Conservation (phyloP, 306 rosid species). For the Leucaena leucocephala region DNA sequence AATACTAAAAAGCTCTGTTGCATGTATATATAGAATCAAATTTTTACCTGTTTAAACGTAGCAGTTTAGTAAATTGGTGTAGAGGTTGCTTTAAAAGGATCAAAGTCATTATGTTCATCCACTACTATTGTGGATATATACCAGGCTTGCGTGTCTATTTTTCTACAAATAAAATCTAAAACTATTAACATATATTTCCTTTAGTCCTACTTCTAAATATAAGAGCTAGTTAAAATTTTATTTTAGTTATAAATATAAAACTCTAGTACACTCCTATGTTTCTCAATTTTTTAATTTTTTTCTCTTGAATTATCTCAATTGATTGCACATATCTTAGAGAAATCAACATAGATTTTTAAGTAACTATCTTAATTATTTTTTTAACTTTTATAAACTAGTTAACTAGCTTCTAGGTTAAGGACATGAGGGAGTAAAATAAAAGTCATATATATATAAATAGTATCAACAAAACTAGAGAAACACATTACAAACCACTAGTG, state of each 20-base stretch:
- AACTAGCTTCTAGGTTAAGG: too few species aligned
- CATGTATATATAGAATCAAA: neutral
- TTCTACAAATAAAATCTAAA: conserved; percentile 44
- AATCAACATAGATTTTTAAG: too few species aligned
- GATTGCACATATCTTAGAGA: too few species aligned
- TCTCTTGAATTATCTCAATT: too few species aligned
- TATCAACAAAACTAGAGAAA: neutral
- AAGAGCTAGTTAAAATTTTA: too few species aligned
- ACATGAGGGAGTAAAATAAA: neutral
- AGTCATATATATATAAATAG: neutral
- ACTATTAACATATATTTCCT: conserved; percentile 11
- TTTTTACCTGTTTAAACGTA: conserved; percentile 84
- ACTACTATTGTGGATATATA: conserved; percentile 71
- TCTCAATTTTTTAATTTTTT: too few species aligned
- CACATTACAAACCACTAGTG: conserved; percentile 44
- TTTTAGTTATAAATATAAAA: too few species aligned
- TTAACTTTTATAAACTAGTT: too few species aligned
- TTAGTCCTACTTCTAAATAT: too few species aligned
- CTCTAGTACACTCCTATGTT: too few species aligned
- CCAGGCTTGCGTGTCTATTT: conserved; percentile 60
- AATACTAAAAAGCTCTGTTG: too few species aligned
- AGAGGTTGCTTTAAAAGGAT: conserved; percentile 76
- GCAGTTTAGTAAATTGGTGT: conserved; percentile 89
- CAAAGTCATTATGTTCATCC: conserved; percentile 76
- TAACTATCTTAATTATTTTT: too few species aligned